A percentile compares a stretch with the other conserved stretches of the same genome.
Conservation (phyloP, 108 stramenopile species). For the Cylindrotheca closterium region DNA sequence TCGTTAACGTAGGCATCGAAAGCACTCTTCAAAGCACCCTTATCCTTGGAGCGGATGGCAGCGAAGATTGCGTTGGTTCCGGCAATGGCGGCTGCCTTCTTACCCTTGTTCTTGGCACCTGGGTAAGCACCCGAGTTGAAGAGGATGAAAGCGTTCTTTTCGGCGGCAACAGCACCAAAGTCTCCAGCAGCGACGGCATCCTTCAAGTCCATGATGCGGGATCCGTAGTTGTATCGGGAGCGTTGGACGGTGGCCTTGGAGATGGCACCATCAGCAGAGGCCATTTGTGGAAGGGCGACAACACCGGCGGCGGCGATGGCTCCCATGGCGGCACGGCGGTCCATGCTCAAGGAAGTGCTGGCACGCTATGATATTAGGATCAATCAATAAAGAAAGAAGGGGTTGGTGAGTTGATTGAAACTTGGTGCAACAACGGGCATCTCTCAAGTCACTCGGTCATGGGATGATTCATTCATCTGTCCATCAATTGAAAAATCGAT, state of each 20-base stretch:
- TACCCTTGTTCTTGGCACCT: conserved; percentile 58
- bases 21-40: conserved; percentile 68
- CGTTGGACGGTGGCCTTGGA: conserved; percentile 71
- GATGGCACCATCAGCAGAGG: conserved; percentile 89
- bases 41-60: conserved; percentile 78
- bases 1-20: conserved; percentile 60
- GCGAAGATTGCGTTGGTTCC: conserved; percentile 82
- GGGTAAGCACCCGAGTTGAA: conserved; percentile 93
- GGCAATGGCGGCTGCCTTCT: conserved; percentile 67
- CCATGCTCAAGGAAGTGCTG: conserved; percentile 82
- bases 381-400: conserved; percentile 3
- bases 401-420: background rate
- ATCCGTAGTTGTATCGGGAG: conserved; percentile 82
- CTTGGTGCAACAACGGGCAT: background rate
- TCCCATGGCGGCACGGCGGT: conserved; percentile 86
- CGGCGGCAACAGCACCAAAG: conserved; percentile 82
- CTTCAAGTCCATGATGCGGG: conserved; percentile 84
- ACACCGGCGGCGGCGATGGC: conserved; percentile 75
- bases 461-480: background rate
- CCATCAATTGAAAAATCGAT: too few species aligned
- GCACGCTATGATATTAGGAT: conserved; percentile 54
- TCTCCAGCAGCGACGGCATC: conserved; percentile 83
- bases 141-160: conserved; percentile 92
- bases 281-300: conserved; percentile 60
- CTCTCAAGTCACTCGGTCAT: too few species aligned